Evolutionary conservation across 176 grass and related monocot species (phyloP).

Genomic region (Typha latifolia): DNA sequence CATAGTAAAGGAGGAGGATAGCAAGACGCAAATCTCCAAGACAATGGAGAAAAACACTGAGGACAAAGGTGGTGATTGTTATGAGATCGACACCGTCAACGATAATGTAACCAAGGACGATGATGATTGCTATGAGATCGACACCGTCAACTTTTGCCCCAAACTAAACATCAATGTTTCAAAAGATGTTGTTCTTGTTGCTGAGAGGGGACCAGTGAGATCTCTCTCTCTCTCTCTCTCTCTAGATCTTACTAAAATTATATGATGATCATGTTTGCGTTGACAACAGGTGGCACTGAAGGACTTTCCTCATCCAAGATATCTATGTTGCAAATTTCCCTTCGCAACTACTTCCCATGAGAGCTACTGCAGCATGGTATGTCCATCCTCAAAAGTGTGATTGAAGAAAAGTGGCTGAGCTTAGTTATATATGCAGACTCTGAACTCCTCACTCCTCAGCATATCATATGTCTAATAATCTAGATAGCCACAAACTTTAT

Average conservation of each 20-base stretch:
- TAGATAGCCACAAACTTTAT: too few species aligned
- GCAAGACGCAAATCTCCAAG: too few species aligned
- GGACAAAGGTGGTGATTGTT: too few species aligned
- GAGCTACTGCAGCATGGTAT: slow-evolving; percentile 37
- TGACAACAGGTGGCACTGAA: slow-evolving; percentile 48
- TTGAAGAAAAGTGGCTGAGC: too few species aligned
- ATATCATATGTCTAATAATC: too few species aligned
- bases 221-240: neutral
- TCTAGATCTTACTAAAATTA: too few species aligned
- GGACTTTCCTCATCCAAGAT: slow-evolving; percentile 55
- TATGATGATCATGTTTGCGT: neutral
- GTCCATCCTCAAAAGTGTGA: too few species aligned
- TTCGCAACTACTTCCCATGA: slow-evolving; percentile 36
- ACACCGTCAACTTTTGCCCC: slow-evolving; percentile 18
- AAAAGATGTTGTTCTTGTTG: slow-evolving; percentile 46
- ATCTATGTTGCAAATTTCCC: slow-evolving; percentile 48
- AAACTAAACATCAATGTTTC: slow-evolving; percentile 22
- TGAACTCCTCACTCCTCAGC: too few species aligned
- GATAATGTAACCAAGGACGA: neutral
- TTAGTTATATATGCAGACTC: too few species aligned
- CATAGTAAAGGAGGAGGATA: too few species aligned
- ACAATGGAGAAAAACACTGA: too few species aligned
- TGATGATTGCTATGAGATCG: slow-evolving; percentile 1
- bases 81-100: too few species aligned
- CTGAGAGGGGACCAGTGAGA: slow-evolving; percentile 36